Percentiles rank a stretch among this genome's conserved stretches.
phyloP scores from a whole-genome alignment of 768 basidiomycete genomes.

The Tylopilus sp. region DNA sequence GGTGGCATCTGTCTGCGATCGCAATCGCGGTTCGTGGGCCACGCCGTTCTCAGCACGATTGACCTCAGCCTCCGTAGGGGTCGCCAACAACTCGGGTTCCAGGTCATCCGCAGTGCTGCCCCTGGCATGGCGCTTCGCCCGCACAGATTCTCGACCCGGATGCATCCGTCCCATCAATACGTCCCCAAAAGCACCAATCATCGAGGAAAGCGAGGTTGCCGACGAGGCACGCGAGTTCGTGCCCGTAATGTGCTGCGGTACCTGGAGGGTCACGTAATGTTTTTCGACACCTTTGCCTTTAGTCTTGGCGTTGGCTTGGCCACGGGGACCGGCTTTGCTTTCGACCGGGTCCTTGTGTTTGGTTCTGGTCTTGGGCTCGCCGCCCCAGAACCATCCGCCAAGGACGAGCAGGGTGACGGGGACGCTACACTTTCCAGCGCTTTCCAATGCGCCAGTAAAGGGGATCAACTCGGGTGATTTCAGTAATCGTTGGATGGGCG shows the following conservation, averaged over 20 bases:
- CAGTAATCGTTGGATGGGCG: constrained; percentile 69
- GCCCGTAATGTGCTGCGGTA: neutral
- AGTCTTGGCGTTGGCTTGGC: neutral
- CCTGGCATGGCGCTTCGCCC: neutral
- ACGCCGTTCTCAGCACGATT: neutral
- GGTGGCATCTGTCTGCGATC: neutral
- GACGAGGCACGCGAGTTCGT: constrained; percentile 10
- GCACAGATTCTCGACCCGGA: neutral
- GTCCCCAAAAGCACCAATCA: constrained; percentile 20
- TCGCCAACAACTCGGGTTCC: constrained; percentile 6
- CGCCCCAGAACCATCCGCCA: constrained; percentile 83
- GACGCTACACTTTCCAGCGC: constrained; percentile 75
- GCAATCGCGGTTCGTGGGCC: neutral
- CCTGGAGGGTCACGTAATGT: neutral
- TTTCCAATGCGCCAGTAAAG: constrained; percentile 62
- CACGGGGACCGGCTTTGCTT: neutral
- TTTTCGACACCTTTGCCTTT: constrained; percentile 12
- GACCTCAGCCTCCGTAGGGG: constrained; percentile 2
- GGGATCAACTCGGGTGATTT: constrained; percentile 56
- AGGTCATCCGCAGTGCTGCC: neutral
- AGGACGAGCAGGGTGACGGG: constrained; percentile 89
- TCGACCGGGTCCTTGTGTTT: neutral
- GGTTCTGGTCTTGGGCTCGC: constrained; percentile 7
- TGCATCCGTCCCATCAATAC: constrained; percentile 9
- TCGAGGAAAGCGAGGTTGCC: constrained; percentile 16